These are phyloP conservation scores for Articulospora tetracladia DNA, from an alignment of 495 filamentous ascomycete genomes.

Conservation along the genomic window DNA sequence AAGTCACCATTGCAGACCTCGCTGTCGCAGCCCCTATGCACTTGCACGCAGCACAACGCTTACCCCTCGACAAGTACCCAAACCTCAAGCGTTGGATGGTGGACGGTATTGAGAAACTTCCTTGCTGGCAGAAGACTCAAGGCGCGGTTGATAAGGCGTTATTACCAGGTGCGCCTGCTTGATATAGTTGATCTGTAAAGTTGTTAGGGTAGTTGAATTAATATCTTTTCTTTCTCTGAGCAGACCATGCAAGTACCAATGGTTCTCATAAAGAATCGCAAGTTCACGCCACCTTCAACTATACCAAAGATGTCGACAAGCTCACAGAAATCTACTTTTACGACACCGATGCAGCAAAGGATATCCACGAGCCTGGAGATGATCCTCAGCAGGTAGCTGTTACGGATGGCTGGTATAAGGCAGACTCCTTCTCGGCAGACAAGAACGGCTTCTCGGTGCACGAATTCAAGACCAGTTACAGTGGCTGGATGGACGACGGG, in stretches of 20 bases:
- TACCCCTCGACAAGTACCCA: slow-evolving; percentile 30
- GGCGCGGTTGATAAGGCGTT: slow-evolving; percentile 29
- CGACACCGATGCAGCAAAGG: slow-evolving; percentile 23
- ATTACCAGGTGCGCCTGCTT: slow-evolving; percentile 16
- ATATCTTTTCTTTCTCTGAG: not conserved
- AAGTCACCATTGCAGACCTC: slow-evolving; percentile 34
- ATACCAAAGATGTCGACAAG: slow-evolving; percentile 26
- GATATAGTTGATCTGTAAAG: not conserved
- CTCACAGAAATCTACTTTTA: slow-evolving; percentile 34
- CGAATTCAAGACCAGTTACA: slow-evolving; percentile 22
- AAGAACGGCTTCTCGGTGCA: slow-evolving; percentile 30
- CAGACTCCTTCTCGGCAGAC: slow-evolving; percentile 24
- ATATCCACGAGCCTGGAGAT: slow-evolving; percentile 30
- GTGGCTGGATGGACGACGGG: slow-evolving; percentile 28
- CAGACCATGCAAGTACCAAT: not conserved
- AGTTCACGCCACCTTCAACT: slow-evolving; percentile 26
- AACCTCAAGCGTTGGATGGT: slow-evolving; percentile 30
- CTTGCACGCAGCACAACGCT: slow-evolving; percentile 19
- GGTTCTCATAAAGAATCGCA: not conserved
- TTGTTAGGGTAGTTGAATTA: not conserved
- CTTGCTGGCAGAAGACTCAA: slow-evolving; percentile 33
- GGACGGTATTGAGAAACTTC: slow-evolving; percentile 27
- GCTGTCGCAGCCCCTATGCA: slow-evolving; percentile 33
- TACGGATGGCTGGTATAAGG: slow-evolving; percentile 26
- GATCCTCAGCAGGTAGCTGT: slow-evolving; percentile 25